Evolutionary conservation across 192 early-diverging fungal genomes (phyloP).

Genomic region (Coemansia sp.): DNA sequence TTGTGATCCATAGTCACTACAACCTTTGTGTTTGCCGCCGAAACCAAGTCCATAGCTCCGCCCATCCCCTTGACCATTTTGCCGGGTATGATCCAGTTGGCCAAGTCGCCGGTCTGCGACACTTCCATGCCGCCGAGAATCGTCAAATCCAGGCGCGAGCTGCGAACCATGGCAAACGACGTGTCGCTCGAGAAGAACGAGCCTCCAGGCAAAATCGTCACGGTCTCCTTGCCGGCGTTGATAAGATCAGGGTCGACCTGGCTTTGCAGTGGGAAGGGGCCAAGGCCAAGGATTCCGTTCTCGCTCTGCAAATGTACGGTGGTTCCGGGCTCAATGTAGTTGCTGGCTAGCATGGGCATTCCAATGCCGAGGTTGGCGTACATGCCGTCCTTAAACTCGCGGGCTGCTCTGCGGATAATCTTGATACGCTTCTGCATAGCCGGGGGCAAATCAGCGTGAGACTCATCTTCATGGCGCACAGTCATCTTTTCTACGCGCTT

Average conservation of each 20-base stretch:
- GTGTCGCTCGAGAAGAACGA: slow-evolving; percentile 73
- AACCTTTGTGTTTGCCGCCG: slow-evolving; percentile 63
- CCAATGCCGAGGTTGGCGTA: slow-evolving; percentile 76
- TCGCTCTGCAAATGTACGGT: slow-evolving; percentile 73
- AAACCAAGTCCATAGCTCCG: slow-evolving; percentile 79
- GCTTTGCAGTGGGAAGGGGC: slow-evolving; percentile 70
- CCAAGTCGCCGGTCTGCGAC: slow-evolving; percentile 67
- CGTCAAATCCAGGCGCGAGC: slow-evolving; percentile 70
- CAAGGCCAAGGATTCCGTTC: slow-evolving; percentile 76
- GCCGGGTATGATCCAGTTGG: slow-evolving; percentile 85
- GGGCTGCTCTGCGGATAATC: slow-evolving; percentile 73
- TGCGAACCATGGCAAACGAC: slow-evolving; percentile 78
- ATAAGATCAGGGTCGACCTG: slow-evolving; percentile 75
- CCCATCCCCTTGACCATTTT: slow-evolving; percentile 88
- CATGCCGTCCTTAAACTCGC: slow-evolving; percentile 76
- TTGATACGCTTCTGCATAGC: slow-evolving; percentile 57
- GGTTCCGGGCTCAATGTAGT: slow-evolving; percentile 68
- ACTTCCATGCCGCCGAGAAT: slow-evolving; percentile 81
- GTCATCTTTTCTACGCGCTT: slow-evolving; percentile 70
- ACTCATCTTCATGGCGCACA: slow-evolving; percentile 36
- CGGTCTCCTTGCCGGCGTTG: slow-evolving; percentile 80
- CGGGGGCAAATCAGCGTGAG: slow-evolving; percentile 29
- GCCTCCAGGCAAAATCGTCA: slow-evolving; percentile 69
- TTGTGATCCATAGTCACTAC: slow-evolving; percentile 71
- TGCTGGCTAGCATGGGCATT: slow-evolving; percentile 76